Evolutionary conservation across 805 yeast species (phyloP).

Genomic region (Kodamaea kakaduensis): DNA sequence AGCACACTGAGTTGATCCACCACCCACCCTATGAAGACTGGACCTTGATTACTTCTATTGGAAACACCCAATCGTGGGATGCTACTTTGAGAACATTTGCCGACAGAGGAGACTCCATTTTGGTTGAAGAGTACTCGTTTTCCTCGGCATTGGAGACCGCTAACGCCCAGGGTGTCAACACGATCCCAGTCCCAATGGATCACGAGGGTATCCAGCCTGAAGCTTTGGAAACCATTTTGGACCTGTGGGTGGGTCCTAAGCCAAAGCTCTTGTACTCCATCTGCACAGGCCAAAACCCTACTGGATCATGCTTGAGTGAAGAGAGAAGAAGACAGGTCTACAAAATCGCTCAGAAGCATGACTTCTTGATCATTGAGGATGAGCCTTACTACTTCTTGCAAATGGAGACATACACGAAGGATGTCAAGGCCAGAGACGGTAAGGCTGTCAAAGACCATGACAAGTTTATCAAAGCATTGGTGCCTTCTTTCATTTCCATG

Average conservation of each 20-base stretch:
- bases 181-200: slow-evolving; percentile 77
- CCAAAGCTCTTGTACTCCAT: slow-evolving; percentile 89
- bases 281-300: slow-evolving; percentile 97
- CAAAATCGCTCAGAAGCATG: slow-evolving; percentile 77
- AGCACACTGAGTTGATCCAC: slow-evolving; percentile 62
- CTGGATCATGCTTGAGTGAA: slow-evolving; percentile 76
- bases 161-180: slow-evolving; percentile 61
- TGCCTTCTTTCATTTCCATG: slow-evolving; percentile 67
- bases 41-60: slow-evolving; percentile 68
- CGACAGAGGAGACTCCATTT: slow-evolving; percentile 73
- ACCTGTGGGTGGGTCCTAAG: slow-evolving; percentile 67
- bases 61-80: slow-evolving; percentile 92
- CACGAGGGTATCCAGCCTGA: slow-evolving; percentile 74
- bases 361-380: slow-evolving; percentile 84
- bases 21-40: slow-evolving; percentile 53
- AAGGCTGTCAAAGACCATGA: slow-evolving; percentile 48
- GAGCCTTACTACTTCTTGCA: slow-evolving; percentile 97
- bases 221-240: slow-evolving; percentile 55
- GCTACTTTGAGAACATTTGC: slow-evolving; percentile 73
- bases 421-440: slow-evolving; percentile 29
- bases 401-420: slow-evolving; percentile 70
- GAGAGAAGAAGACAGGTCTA: slow-evolving; percentile 80
- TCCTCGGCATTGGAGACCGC: slow-evolving; percentile 83
- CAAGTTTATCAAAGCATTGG: slow-evolving; percentile 62
- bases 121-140: slow-evolving; percentile 80